Conservation (phyloP, 331 rosid genomes). For the Dryas integrifolia region DNA sequence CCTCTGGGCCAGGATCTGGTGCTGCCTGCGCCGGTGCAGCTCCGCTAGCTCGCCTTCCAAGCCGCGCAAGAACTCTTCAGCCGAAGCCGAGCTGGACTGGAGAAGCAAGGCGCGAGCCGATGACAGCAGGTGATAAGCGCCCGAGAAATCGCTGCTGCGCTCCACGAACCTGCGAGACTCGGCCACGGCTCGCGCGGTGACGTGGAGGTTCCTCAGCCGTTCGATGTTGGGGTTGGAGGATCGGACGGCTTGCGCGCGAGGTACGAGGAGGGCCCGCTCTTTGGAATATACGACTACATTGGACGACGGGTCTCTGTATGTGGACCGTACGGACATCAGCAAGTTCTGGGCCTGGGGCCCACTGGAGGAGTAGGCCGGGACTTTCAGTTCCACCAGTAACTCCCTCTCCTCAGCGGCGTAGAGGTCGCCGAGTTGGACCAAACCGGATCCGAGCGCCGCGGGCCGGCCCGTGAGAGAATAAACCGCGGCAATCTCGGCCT, state of each 20-base stretch:
- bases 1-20: constrained; percentile 27
- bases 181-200: constrained; percentile 69
- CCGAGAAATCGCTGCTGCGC: constrained; percentile 45
- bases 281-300: constrained; percentile 45
- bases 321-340: constrained; percentile 58
- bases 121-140: constrained; percentile 59
- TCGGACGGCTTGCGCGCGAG: constrained; percentile 68
- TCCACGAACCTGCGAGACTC: constrained; percentile 63
- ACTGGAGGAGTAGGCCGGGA: constrained; percentile 42
- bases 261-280: constrained; percentile 54
- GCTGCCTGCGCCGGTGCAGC: constrained; percentile 48
- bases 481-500: constrained; percentile 62
- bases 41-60: constrained; percentile 69
- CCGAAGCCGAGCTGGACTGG: constrained; percentile 46
- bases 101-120: constrained; percentile 73
- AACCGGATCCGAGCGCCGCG: constrained; percentile 38
- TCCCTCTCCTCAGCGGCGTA: constrained; percentile 73
- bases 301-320: constrained; percentile 53
- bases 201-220: constrained; percentile 66
- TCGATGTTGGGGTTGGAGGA: constrained; percentile 39
- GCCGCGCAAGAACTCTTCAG: constrained; percentile 51
- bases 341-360: constrained; percentile 56
- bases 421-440: constrained; percentile 49
- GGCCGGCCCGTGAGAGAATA: constrained; percentile 63
- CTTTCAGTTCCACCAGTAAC: constrained; percentile 66